phyloP scores from a whole-genome alignment of 129 eudicot species.

The Gnaphalium uliginosum region DNA sequence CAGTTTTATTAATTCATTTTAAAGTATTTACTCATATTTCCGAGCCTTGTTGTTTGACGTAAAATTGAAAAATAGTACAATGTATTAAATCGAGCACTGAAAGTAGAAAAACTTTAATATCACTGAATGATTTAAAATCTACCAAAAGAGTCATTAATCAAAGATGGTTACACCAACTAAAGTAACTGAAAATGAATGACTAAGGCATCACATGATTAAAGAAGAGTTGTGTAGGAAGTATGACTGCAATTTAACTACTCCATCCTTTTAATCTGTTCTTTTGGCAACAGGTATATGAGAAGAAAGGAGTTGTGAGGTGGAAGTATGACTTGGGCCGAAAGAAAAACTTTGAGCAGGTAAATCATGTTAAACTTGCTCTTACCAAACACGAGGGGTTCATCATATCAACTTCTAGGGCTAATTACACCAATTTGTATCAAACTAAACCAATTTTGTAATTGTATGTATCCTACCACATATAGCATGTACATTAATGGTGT shows the following conservation, averaged over 20 bases:
- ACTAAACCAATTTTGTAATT: too few relatives aligned
- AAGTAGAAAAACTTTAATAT: too few relatives aligned
- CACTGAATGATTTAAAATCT: background rate
- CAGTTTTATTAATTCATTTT: background rate
- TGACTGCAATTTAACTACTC: background rate
- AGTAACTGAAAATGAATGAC: background rate
- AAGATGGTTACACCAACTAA: background rate
- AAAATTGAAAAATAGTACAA: too few relatives aligned
- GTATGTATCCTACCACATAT: background rate
- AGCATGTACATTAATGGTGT: background rate
- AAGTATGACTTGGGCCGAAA: constrained; percentile 83
- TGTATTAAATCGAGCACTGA: background rate
- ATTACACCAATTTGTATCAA: too few relatives aligned
- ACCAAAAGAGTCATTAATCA: background rate
- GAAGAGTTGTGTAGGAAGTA: background rate
- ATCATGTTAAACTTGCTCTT: constrained; percentile 3
- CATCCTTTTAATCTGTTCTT: background rate
- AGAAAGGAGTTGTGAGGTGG: constrained; percentile 65
- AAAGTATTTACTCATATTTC: too few relatives aligned
- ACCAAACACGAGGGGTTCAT: background rate
- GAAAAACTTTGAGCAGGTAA: constrained; percentile 81
- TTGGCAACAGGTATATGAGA: constrained; percentile 68
- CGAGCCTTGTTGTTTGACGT: background rate
- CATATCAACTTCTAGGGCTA: background rate
- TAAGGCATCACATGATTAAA: background rate